These are phyloP conservation scores for Glaciozyma martinii DNA, from an alignment of 768 basidiomycete genomes.

Conservation along the genomic window DNA sequence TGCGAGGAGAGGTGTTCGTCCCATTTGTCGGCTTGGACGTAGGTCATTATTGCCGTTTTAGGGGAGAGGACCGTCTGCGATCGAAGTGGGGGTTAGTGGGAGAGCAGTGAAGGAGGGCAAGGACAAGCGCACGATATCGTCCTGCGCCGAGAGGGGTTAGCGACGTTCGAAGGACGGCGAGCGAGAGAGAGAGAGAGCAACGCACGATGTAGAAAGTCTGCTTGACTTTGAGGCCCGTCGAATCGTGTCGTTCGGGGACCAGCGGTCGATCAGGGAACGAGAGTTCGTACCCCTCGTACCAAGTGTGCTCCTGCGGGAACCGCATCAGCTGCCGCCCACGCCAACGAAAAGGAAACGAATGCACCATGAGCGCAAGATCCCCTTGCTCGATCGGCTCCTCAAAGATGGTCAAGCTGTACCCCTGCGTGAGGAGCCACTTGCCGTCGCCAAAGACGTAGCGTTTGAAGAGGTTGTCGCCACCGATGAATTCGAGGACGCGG, in stretches of 20 bases:
- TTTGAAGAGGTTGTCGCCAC: conserved; percentile 33
- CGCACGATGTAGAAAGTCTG: conserved; percentile 32
- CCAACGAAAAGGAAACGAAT: background rate
- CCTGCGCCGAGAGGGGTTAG: background rate
- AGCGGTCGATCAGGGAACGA: conserved; percentile 16
- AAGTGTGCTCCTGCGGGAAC: conserved; percentile 24
- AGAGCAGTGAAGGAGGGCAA: background rate
- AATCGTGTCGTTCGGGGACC: conserved; percentile 16
- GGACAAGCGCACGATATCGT: conserved; percentile 11
- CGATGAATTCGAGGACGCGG: conserved; percentile 25
- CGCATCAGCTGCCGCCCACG: background rate
- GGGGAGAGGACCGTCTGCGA: conserved; percentile 18
- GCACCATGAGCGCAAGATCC: conserved; percentile 21
- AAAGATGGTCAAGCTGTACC: conserved; percentile 31
- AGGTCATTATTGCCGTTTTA: conserved; percentile 17
- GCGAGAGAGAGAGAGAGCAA: background rate
- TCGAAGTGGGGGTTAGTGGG: background rate
- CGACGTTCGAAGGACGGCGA: background rate
- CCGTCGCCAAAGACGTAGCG: conserved; percentile 32
- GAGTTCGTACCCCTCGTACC: conserved; percentile 27
- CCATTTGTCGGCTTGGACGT: conserved; percentile 22
- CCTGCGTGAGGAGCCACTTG: conserved; percentile 25
- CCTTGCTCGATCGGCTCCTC: conserved; percentile 19
- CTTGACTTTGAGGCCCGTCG: conserved; percentile 4
- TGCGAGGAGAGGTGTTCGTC: conserved; percentile 15